phyloP scores from a whole-genome alignment of 2,329 filamentous ascomycete genomes.

The Penicillium crustosum region DNA sequence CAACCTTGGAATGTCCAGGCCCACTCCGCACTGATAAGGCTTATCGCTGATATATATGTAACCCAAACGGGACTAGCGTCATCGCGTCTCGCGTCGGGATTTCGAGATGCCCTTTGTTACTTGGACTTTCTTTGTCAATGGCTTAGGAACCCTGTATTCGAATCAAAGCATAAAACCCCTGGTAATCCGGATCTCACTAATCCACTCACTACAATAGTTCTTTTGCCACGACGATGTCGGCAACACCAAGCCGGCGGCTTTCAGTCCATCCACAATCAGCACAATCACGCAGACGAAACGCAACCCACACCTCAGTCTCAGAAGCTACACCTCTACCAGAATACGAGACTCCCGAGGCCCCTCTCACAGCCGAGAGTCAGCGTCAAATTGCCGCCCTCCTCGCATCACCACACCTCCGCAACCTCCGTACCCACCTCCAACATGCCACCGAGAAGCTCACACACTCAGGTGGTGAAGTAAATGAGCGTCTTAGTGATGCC shows the following conservation, averaged over 20 bases:
- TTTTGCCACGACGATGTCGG: conserved; percentile 5
- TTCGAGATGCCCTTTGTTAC: conserved; percentile 16
- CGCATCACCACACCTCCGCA: conserved; percentile 41
- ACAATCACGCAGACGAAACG: conserved; percentile 8
- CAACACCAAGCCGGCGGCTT: conserved; percentile 19
- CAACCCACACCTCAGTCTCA: conserved; percentile 1
- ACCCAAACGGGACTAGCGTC: conserved; percentile 33
- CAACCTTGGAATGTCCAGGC: background rate
- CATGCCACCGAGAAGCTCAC: conserved; percentile 50
- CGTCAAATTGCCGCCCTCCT: conserved; percentile 49
- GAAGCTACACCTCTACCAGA: conserved; percentile 40
- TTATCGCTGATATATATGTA: conserved; percentile 29
- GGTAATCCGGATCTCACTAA: background rate
- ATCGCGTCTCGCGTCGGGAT: conserved; percentile 30
- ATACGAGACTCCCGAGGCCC: conserved; percentile 55
- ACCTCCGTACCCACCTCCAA: conserved; percentile 51
- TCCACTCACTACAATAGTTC: background rate
- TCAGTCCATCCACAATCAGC: conserved; percentile 13
- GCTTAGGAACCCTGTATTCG: background rate
- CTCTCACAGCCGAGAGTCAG: conserved; percentile 51
- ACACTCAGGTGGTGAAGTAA: conserved; percentile 53
- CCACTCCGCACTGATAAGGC: conserved; percentile 13
- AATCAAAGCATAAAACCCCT: background rate
- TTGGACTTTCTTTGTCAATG: conserved; percentile 6
- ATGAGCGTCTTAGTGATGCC: conserved; percentile 52